Conservation (phyloP, 2,329 filamentous ascomycete genomes). For the Hypoxylon sp. region DNA sequence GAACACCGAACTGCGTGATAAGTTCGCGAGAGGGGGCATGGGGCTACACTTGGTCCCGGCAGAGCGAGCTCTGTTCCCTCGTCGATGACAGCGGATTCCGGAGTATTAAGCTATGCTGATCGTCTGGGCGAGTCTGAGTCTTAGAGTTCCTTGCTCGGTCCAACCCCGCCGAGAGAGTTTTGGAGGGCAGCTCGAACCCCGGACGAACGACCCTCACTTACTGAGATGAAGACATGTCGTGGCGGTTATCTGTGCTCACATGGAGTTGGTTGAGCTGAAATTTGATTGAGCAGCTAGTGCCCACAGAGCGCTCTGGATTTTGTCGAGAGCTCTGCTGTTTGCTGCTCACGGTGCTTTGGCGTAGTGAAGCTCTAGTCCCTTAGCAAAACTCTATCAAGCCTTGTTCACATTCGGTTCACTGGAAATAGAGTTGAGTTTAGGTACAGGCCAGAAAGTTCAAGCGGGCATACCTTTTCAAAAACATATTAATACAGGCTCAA, state of each 20-base stretch:
- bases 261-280: background rate
- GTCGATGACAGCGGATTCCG: conserved; percentile 55
- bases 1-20: background rate
- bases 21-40: background rate
- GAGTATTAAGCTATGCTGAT: conserved; percentile 20
- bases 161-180: background rate
- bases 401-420: background rate
- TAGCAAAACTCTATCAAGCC: conserved; percentile 5
- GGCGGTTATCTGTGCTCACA: background rate
- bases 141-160: background rate
- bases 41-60: background rate
- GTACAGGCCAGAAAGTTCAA: background rate
- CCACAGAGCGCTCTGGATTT: background rate
- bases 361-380: background rate
- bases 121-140: conserved; percentile 43
- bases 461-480: background rate
- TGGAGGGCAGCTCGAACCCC: background rate
- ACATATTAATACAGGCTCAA: background rate
- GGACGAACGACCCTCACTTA: background rate
- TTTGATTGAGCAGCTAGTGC: background rate
- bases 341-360: background rate
- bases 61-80: conserved; percentile 17
- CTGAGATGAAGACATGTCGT: background rate
- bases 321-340: background rate
- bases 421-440: conserved; percentile 5